These are phyloP conservation scores for Cudoniella acicularis DNA, from an alignment of 495 filamentous ascomycete species.

Conservation along the genomic window DNA sequence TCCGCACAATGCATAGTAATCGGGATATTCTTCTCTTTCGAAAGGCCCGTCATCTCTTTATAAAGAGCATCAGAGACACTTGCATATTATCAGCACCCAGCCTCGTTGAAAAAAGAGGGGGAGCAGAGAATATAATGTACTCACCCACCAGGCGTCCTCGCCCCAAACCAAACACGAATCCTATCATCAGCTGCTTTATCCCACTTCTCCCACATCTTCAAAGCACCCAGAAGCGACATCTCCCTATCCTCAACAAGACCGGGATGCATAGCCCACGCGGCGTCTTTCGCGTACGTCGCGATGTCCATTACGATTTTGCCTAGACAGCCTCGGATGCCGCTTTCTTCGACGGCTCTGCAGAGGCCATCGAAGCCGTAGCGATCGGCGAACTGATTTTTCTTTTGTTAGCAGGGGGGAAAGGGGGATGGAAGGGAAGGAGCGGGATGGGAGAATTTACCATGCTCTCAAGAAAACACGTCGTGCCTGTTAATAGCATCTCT, in stretches of 20 bases:
- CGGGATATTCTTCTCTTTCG: constrained; percentile 25
- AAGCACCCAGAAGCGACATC: constrained; percentile 38
- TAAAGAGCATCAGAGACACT: constrained; percentile 44
- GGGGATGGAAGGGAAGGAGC: background rate
- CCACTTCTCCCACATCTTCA: constrained; percentile 47
- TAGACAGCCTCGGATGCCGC: constrained; percentile 45
- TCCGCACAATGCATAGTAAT: constrained; percentile 31
- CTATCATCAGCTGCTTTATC: constrained; percentile 38
- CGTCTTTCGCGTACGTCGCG: constrained; percentile 40
- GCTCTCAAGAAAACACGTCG: constrained; percentile 48
- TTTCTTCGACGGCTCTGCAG: constrained; percentile 42
- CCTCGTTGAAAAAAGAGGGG: background rate
- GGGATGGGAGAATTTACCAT: constrained; percentile 33
- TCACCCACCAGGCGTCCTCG: constrained; percentile 43
- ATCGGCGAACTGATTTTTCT: constrained; percentile 32
- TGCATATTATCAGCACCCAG: background rate
- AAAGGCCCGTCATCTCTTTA: constrained; percentile 41
- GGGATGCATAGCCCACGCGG: constrained; percentile 48
- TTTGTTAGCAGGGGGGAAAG: background rate
- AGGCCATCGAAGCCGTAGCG: constrained; percentile 45
- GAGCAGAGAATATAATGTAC: too few species aligned
- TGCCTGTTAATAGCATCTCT: constrained; percentile 48
- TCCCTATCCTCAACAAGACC: constrained; percentile 42
- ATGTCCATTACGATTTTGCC: constrained; percentile 35
- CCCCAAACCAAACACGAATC: constrained; percentile 49